Percentiles rank a stretch among this genome's conserved stretches.
phyloP scores from a whole-genome alignment of 2,329 filamentous ascomycete genomes.

The Microthyrium microscopicum region DNA sequence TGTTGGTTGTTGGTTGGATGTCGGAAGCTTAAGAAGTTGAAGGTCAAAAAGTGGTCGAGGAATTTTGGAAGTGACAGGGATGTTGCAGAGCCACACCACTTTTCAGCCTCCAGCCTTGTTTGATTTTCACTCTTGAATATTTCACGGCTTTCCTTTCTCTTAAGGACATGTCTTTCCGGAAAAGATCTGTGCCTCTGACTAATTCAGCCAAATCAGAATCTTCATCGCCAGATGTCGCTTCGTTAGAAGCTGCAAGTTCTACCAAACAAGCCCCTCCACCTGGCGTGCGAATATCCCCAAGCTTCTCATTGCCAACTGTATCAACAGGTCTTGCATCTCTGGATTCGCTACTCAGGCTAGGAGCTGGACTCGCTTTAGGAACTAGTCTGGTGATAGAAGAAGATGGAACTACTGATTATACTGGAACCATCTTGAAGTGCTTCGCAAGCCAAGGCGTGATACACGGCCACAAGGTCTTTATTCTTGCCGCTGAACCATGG shows the following conservation, averaged over 20 bases:
- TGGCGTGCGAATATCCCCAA: conserved; percentile 65
- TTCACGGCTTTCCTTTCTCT: not conserved
- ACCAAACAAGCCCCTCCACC: conserved; percentile 15
- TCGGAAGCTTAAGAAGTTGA: too few species aligned
- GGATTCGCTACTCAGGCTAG: conserved; percentile 70
- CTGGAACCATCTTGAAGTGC: conserved; percentile 66
- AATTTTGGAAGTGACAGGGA: too few species aligned
- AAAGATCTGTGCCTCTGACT: conserved; percentile 44
- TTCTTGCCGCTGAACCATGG: conserved; percentile 64
- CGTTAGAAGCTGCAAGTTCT: conserved; percentile 10
- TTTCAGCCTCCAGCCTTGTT: too few species aligned
- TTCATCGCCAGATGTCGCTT: conserved; percentile 13
- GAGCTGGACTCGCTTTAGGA: conserved; percentile 69
- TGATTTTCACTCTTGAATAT: too few species aligned
- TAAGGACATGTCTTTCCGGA: conserved; percentile 46
- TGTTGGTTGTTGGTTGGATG: too few species aligned
- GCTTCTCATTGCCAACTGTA: conserved; percentile 74
- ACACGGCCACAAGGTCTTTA: conserved; percentile 77
- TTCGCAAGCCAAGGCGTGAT: conserved; percentile 87
- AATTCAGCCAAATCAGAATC: conserved; percentile 13
- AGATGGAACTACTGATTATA: conserved; percentile 85
- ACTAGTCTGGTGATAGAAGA: conserved; percentile 71
- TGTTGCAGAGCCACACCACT: too few species aligned
- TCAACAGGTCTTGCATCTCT: conserved; percentile 82
- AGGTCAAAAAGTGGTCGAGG: too few species aligned